Conservation (phyloP, 192 early-diverging fungal species). For the Backusella tuberculispora region DNA sequence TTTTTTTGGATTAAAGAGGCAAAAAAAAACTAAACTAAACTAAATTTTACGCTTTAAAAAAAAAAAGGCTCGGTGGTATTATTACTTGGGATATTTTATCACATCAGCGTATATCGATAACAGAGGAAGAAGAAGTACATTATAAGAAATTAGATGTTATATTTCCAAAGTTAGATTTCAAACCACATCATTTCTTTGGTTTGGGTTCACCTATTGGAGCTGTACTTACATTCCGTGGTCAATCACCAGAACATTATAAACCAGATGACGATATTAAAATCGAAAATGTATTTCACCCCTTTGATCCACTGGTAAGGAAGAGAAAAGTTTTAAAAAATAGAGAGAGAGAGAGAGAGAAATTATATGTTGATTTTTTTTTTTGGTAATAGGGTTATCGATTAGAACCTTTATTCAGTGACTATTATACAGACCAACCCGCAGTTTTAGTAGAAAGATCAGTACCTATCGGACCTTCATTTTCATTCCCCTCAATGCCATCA, state of each 20-base stretch:
- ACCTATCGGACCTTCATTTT: slow-evolving; percentile 39
- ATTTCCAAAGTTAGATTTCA: slow-evolving; percentile 49
- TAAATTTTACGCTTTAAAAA: no score
- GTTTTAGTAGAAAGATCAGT: slow-evolving; percentile 38
- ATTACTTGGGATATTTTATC: slow-evolving; percentile 71
- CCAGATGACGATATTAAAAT: slow-evolving; percentile 57
- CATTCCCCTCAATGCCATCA: slow-evolving; percentile 41
- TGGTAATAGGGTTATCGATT: slow-evolving; percentile 60
- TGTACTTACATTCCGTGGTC: slow-evolving; percentile 65
- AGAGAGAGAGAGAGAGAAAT: neutral
- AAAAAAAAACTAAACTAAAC: no score
- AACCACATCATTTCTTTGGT: slow-evolving; percentile 52
- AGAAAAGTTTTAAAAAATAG: neutral
- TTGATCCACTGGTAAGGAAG: slow-evolving; percentile 61
- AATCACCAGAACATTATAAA: slow-evolving; percentile 52
- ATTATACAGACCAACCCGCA: slow-evolving; percentile 42
- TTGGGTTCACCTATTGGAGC: slow-evolving; percentile 60
- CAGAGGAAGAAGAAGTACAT: slow-evolving; percentile 28
- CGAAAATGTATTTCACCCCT: slow-evolving; percentile 78
- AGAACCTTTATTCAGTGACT: slow-evolving; percentile 58
- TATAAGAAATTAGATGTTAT: slow-evolving; percentile 35
- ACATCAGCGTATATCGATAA: slow-evolving; percentile 32
- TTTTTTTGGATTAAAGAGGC: neutral
- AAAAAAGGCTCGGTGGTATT: slow-evolving; percentile 59
- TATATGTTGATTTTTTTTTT: neutral